A percentile compares a stretch with the other conserved stretches of the same genome.
Evolutionary conservation across 257 asterid species (phyloP).

Genomic region (Petrea volubilis): DNA sequence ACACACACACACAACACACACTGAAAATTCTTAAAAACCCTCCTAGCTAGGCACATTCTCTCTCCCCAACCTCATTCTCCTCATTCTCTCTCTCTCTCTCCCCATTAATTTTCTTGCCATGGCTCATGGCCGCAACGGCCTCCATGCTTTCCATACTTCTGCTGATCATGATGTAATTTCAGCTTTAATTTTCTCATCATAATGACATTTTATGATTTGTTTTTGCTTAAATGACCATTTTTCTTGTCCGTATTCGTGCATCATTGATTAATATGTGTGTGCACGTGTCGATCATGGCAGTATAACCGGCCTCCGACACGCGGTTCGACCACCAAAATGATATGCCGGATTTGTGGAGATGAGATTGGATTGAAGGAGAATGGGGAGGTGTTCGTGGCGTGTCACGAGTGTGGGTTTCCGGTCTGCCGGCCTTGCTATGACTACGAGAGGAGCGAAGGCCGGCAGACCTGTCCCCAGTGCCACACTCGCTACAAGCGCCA

Average conservation of each 20-base stretch:
- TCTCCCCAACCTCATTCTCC: neutral
- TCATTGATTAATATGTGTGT: neutral
- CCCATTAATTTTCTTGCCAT: constrained; percentile 17
- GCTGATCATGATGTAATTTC: constrained; percentile 53
- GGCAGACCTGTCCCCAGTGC: constrained; percentile 74
- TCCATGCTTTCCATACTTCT: constrained; percentile 37
- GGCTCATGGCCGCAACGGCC: constrained; percentile 48
- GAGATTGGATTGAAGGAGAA: constrained; percentile 56
- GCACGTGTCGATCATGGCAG: neutral
- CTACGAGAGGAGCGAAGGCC: constrained; percentile 76
- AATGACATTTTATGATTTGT: neutral
- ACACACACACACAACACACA: constrained; percentile 31
- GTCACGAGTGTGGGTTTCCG: constrained; percentile 68
- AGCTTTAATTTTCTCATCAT: neutral
- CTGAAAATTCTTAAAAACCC: constrained; percentile 41
- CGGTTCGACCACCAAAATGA: constrained; percentile 26
- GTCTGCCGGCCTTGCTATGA: constrained; percentile 78
- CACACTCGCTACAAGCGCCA: constrained; percentile 67
- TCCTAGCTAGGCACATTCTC: neutral
- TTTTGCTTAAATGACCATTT: neutral
- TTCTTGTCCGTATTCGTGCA: neutral
- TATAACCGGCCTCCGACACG: constrained; percentile 25
- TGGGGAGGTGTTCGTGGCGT: constrained; percentile 58
- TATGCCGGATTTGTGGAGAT: constrained; percentile 67
- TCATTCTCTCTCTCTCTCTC: neutral